Evolutionary conservation across 257 asterid species (phyloP), one percentile per base, ranked within the genome.

Genomic region (Salvia hispanica): DNA sequence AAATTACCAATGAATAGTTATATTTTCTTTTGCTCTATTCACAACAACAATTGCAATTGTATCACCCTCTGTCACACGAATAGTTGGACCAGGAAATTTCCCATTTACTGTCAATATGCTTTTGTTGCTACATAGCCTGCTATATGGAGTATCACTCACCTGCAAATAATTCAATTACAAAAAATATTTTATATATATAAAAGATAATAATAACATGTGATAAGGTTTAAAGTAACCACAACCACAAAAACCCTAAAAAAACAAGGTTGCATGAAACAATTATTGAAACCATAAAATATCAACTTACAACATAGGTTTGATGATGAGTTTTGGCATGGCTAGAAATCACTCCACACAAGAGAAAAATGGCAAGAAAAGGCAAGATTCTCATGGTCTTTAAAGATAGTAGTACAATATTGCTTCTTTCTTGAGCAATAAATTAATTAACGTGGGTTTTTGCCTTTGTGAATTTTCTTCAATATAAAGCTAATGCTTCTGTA

Each of bases 81-180:
- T 36, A 10, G 82, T 80, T n/a, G 88, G 88, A 14, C 91, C 88
- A 0, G 91, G 91, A 57, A 78, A 85, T 47, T 78, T 71, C n/a
- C 88, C 85, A 18, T 85, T 85, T 40, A 85, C 76, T 0, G 88
- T 86, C 44, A 83, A 52, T 11, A 83, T 83, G 25, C 75, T 83
- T 76, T 86, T 86, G 48, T 74, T 78, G 68, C 67, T 42, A 61
- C 88, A 83, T 1, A 82, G 79, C 74, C 77, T 70, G 18, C 36
- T 73, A 55, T 70, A 78, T 8, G 79, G 61, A 40, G 81, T 48
- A 61, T 80, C 78, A 45, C 28, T 34, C 51, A 82, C 59, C 88
- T 85, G 69, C 52, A 72, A 69, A n/a, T 3, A 21, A 14, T n/a
- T 5, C 39, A 11, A 36, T 48, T 1, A 46, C 12, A 58, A 28